Conservation (phyloP, 305 asterid species). For the Salvia sclarea region DNA sequence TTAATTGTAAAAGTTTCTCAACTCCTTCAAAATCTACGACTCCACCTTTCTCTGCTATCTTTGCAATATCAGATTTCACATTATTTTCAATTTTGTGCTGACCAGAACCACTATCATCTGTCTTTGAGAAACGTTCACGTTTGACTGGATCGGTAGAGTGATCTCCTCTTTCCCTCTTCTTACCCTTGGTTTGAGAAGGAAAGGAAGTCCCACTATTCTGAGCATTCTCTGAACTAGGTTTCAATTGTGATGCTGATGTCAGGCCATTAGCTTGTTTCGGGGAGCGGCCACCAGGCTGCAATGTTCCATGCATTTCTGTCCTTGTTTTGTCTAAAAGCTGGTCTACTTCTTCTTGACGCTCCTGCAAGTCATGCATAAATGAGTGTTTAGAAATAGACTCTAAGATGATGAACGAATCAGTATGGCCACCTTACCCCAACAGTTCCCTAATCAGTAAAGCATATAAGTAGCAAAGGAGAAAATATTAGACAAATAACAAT, state of each 20-base stretch:
- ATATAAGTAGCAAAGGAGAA: neutral
- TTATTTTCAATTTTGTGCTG: slow-evolving; percentile 49
- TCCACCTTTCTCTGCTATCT: slow-evolving; percentile 68
- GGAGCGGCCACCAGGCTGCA: slow-evolving; percentile 76
- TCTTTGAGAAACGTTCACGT: slow-evolving; percentile 41
- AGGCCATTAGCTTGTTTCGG: slow-evolving; percentile 72
- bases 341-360: slow-evolving; percentile 71
- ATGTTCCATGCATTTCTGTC: slow-evolving; percentile 69
- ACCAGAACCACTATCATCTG: slow-evolving; percentile 59
- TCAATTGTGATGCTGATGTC: slow-evolving; percentile 57
- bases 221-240: slow-evolving; percentile 51
- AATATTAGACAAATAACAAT: neutral
- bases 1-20: slow-evolving; percentile 81
- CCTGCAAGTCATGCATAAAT: slow-evolving; percentile 43
- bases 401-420: neutral
- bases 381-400: neutral
- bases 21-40: slow-evolving; percentile 76
- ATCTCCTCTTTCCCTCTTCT: slow-evolving; percentile 68
- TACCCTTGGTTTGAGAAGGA: slow-evolving; percentile 59
- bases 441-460: neutral
- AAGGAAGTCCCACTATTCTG: slow-evolving; percentile 53
- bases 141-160: slow-evolving; percentile 38
- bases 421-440: neutral
- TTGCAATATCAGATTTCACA: slow-evolving; percentile 62
- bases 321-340: slow-evolving; percentile 57